Evolutionary conservation across 352 stramenopile species (phyloP), one percentile per base, ranked within the genome.

Genomic region (Plasmopara muralis): DNA sequence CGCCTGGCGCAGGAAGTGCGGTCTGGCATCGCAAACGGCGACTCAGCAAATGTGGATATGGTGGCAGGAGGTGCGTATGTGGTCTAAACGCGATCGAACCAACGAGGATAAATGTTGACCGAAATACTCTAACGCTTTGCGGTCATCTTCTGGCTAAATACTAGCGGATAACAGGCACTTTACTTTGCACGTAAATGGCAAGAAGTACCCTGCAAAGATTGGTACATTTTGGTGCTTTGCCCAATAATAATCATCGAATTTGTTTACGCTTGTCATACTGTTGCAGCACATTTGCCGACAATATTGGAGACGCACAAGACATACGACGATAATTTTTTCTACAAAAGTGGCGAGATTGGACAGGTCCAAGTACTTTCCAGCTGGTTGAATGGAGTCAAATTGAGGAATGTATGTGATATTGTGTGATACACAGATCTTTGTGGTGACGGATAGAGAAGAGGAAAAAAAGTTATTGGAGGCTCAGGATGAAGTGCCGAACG

Each of bases 281-380:
- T 47, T 40, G 13, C 53, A 94, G 83, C 76, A n/a, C 79, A 94
- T 67, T 56, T 94, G 46, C 83, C 83, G 43, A 83, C 68, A 28
- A 91, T 94, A 55, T 44, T 94, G 18, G 83, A 94, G 68, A 94
- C 81, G 3, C 83, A 94, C 72, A 94, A 94, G 63, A 94, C 83
- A 13, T 94, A 94, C 50, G 83, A 94, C 42, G 81, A 92, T 55
- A 89, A 88, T 34, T 83, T 92, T 33, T 88, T 92, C 37, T 94
- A 94, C 70, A 94, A 94, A 50, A 91, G 81, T 42, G 79, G 81
- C 37, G 83, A 94, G 52, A 91, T 94, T 35, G 83, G 83, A 47
- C 83, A 93, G 66, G 81, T 88, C 33, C 9, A 20, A 7, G 18
- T 25, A 38, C 12, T 13, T 39, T 44, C 28, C 40, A 14, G 7